Base-by-base conservation (phyloP, 768 basidiomycete genomes). In the Hirschioporus abietinus region DNA sequence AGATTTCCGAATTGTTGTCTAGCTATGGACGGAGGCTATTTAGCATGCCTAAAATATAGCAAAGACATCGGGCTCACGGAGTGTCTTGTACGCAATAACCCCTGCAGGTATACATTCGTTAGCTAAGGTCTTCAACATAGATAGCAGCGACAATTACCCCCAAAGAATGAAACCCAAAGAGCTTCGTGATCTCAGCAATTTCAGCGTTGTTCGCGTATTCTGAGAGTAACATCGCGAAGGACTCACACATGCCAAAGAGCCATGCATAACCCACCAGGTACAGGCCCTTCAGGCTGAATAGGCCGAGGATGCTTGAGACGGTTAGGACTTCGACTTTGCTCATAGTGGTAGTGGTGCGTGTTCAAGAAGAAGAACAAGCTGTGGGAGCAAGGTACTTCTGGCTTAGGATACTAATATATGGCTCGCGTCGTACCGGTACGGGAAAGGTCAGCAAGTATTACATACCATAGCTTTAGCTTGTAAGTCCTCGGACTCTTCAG, bases 181-280 rank as follows among this genome's bases (percentile, higher is more conserved):
- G 77, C 79, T 78, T 65, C 26, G 25, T 42, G 18, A 30, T 30
- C 8, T 30, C 30, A 30, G 30, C 30, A 2, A 24, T 64, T 15
- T 35, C 17, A 63, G 15, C 24, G 60, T 30, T 25, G 25, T n/a
- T n/a, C 8, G 36, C 18, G 34, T 61, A 61, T 20, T 15, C 60
- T 18, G 60, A 15, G 12, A 23, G 7, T n/a, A n/a, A n/a, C n/a
- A n/a, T n/a, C n/a, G n/a, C 20, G 61, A 12, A 15, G 35, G 23
- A 82, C 86, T 76, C 73, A 88, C 88, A 86, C 89, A 88, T 88
- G 67, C 89, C 89, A 75, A 86, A 86, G 30, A 88, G 74, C 84
- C 85, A 88, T 12, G 79, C 79, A 76, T 86, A 89, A n/a, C 78
- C 83, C 27, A 88, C 68, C 27, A 85, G 72, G 68, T 89, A 88